Evolutionary conservation across 352 stramenopile genomes (phyloP), one percentile per base, ranked within the genome.

Genomic region (Elongisporangium undulatum): DNA sequence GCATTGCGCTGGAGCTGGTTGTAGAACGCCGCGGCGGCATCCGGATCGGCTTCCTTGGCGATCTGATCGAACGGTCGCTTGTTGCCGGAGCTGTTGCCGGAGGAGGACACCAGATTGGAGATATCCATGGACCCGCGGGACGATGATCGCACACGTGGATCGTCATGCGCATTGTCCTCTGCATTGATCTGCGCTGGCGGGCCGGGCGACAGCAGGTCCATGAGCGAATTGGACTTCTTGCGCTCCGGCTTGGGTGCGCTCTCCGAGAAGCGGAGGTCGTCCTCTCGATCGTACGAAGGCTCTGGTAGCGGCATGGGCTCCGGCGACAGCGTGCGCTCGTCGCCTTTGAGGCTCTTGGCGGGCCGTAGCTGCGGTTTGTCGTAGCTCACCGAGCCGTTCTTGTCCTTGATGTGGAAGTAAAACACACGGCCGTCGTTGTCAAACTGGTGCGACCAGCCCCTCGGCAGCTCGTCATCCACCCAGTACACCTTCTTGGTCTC

Each of bases 401-500:
- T 92, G 74, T 89, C 68, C 17, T 63, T 63, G 51, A 94, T 81
- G 68, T 92, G 79, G 63, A 94, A 94, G 68, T 90, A 91, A 58
- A 77, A 90, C 34, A 65, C 62, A 8, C 61, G 68, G 51, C 77
- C 76, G 49, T 85, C 67, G 17, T 73, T 64, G 60, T 94, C 82
- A 63, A 92, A 89, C 68, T 92, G 78, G 62, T 90, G 77, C 17
- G 82, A 78, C 86, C 86, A 95, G 48, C 86, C 86, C 53, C 74
- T 69, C 56, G 86, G 86, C 41, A 95, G 68, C 56, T 91, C 82
- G 58, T 90, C 74, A 58, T 94, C 82, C 49, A 89, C 77, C 83
- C 84, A 95, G 66, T 94, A 95, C 3, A 88, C 77, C 64, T 91
- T 91, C 55, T 90, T 81, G 49, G 68, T 83, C 67, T 79, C 74